Evolutionary conservation across 2,329 filamentous ascomycete species (phyloP).

Genomic region (Arthrobotrys sinensis): DNA sequence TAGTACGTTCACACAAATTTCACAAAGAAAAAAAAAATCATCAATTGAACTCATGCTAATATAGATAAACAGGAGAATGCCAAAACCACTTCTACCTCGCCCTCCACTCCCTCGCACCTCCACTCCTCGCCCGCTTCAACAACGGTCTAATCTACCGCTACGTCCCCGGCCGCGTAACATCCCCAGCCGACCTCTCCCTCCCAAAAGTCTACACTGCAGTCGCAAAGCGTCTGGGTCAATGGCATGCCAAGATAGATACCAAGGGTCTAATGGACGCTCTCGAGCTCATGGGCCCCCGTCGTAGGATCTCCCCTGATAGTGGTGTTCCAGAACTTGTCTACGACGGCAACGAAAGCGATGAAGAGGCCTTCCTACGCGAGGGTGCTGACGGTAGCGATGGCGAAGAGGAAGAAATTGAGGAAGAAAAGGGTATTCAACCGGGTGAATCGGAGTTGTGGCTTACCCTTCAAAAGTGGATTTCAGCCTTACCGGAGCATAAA

Average conservation of each 20-base stretch:
- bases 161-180: slow-evolving; percentile 84
- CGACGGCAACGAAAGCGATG: slow-evolving; percentile 37
- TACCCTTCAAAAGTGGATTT: slow-evolving; percentile 95
- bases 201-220: slow-evolving; percentile 85
- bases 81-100: slow-evolving; percentile 87
- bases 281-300: slow-evolving; percentile 61
- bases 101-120: slow-evolving; percentile 84
- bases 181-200: slow-evolving; percentile 83
- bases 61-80: slow-evolving; percentile 72
- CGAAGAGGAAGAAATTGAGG: slow-evolving; percentile 6
- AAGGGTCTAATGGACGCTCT: slow-evolving; percentile 69
- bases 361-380: slow-evolving; percentile 24
- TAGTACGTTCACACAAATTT: slow-evolving; percentile 73
- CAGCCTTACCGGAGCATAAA: slow-evolving; percentile 82
- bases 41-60: slow-evolving; percentile 3
- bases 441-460: slow-evolving; percentile 77
- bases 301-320: slow-evolving; percentile 61
- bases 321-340: slow-evolving; percentile 63
- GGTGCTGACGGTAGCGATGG: background rate
- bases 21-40: background rate
- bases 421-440: slow-evolving; percentile 36
- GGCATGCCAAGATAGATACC: slow-evolving; percentile 81
- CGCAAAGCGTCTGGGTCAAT: slow-evolving; percentile 87
- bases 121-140: slow-evolving; percentile 89
- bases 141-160: slow-evolving; percentile 97